Base-by-base conservation (phyloP, 768 basidiomycete species). In the Collybia mongolica region DNA sequence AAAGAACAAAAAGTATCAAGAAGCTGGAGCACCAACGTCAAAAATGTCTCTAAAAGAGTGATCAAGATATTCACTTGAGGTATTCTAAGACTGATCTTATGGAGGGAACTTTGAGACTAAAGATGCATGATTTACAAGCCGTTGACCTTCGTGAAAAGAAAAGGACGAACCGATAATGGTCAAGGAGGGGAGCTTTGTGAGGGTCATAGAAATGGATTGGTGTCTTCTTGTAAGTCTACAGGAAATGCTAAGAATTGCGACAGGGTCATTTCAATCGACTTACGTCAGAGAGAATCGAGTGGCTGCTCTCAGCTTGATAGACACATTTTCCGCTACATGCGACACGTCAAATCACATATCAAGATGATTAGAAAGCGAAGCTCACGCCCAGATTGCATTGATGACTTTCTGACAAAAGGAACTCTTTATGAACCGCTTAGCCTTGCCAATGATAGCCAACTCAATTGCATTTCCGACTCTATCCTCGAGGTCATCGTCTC, bases 121-220 rank as follows among this genome's bases (percentile, higher is more conserved):
- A 9, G 42, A 23, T 40, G 32, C 17, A 26, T 29, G 41, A 41
- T 56, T 52, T 40, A 48, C 26, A 28, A 15, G 18, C 8, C 3
- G 38, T n/a, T 51, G 5, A 19, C 7, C 28, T 12, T 11, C 3
- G 18, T 26, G 38, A 19, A 36, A 6, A 28, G 29, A 39, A 36
- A 29, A 23, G 36, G 14, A 63, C 77, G 26, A 48, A 91, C 90
- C 95, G 84, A 62, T 97, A 98, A 67, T 98, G 94, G 62, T 98
- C 93, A 6, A 98, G 79, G n/a, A 97, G 66, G 15, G 94, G 92
- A 0, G 94, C 94, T 64, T 85, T 91, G 61, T 93, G 88, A 2
- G 94, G 94, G 63, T 98, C 93, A 65, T 98, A 97, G 58, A 96
- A 88, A 65, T 94, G 91, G 28, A 97, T 80, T 9, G 95, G 93